Conservation (phyloP, 768 basidiomycete species). For the Leucocoprinus leucothites region DNA sequence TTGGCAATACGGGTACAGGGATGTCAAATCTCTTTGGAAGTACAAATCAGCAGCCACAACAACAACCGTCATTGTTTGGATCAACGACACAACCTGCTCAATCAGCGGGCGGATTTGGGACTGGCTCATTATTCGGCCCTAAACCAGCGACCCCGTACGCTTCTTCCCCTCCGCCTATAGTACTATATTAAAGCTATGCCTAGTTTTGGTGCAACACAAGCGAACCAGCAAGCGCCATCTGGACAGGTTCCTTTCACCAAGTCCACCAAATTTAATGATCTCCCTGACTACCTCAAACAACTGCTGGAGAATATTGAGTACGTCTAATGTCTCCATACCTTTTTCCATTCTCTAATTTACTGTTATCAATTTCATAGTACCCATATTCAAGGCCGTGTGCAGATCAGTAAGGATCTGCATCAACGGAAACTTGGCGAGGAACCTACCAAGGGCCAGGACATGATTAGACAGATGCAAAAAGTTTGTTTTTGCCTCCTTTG, state of each 20-base stretch:
- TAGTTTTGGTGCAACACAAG: neutral
- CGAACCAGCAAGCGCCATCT: slow-evolving; percentile 23
- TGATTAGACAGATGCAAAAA: slow-evolving; percentile 65
- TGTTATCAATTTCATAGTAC: slow-evolving; percentile 42
- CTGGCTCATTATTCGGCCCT: slow-evolving; percentile 15
- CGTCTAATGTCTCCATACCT: no score
- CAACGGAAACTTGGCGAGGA: slow-evolving; percentile 75
- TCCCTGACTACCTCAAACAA: slow-evolving; percentile 66
- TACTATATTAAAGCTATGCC: neutral
- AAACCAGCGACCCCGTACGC: slow-evolving; percentile 9
- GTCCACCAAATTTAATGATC: slow-evolving; percentile 78
- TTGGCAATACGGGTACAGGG: slow-evolving; percentile 1
- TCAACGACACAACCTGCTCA: slow-evolving; percentile 18
- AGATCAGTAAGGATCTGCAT: slow-evolving; percentile 77
- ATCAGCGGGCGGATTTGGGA: slow-evolving; percentile 12
- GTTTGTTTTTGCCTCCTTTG: slow-evolving; percentile 27
- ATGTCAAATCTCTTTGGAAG: slow-evolving; percentile 4
- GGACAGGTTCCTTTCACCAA: slow-evolving; percentile 37
- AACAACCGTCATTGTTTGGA: slow-evolving; percentile 27
- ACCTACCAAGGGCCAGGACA: slow-evolving; percentile 67
- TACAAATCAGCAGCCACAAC: slow-evolving; percentile 19
- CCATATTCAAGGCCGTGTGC: slow-evolving; percentile 73
- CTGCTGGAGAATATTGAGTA: slow-evolving; percentile 73
- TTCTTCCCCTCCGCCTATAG: neutral
- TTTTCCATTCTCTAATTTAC: no score